Conservation (phyloP, 805 yeast species). For the Candida rishiriensis region DNA sequence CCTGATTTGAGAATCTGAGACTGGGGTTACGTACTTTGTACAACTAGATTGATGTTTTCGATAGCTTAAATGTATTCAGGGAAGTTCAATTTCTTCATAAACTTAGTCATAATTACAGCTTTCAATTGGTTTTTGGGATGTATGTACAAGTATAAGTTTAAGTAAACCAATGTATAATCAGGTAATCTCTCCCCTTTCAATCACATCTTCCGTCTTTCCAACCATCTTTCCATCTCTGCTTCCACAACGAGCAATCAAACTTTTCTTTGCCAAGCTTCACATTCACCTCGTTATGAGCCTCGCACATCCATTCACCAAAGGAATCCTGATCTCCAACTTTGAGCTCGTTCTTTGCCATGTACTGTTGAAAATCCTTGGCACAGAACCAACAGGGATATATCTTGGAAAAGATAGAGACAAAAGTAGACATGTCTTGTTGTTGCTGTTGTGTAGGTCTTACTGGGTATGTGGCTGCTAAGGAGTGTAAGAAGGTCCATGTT, state of each 20-base stretch:
- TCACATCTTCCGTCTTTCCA: conserved; percentile 69
- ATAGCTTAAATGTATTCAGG: too few relatives aligned
- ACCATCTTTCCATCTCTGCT: conserved; percentile 91
- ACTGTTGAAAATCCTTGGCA: conserved; percentile 74
- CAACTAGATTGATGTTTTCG: too few relatives aligned
- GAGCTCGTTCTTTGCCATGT: conserved; percentile 51
- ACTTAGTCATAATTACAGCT: too few relatives aligned
- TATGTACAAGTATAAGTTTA: too few relatives aligned
- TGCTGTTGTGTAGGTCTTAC: conserved; percentile 54
- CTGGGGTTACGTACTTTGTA: too few relatives aligned
- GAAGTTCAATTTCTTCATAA: too few relatives aligned
- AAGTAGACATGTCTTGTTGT: conserved; percentile 67
- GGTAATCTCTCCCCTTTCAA: conserved; percentile 10
- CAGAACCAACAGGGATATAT: conserved; percentile 94
- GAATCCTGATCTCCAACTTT: conserved; percentile 64
- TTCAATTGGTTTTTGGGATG: too few relatives aligned
- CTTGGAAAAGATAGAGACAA: conserved; percentile 65
- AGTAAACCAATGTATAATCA: background rate
- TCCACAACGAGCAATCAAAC: conserved; percentile 89
- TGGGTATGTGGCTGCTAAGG: conserved; percentile 88
- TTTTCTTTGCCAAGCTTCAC: conserved; percentile 75
- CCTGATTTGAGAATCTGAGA: background rate
- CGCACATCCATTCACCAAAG: conserved; percentile 88
- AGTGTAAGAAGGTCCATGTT: conserved; percentile 89
- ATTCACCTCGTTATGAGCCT: conserved; percentile 94